These are phyloP conservation scores for Pseudogymnoascus sp. DNA, from an alignment of 2,329 filamentous ascomycete species.

Conservation along the genomic window DNA sequence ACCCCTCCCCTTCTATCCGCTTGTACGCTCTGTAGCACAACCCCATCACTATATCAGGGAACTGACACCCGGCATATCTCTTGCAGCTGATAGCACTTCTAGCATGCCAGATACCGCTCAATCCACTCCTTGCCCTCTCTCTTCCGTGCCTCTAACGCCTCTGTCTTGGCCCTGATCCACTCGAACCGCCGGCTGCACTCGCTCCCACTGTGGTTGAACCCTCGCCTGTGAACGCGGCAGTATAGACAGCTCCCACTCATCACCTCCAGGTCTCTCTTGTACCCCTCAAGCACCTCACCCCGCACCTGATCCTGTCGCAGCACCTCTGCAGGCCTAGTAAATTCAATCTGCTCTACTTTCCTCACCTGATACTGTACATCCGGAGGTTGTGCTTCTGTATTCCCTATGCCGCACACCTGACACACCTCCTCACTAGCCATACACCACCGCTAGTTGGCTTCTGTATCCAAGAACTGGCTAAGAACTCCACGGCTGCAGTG, in stretches of 20 bases:
- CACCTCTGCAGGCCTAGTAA: constrained; percentile 9
- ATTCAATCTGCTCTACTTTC: background rate
- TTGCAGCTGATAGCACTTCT: constrained; percentile 8
- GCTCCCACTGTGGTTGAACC: background rate
- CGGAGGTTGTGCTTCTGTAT: background rate
- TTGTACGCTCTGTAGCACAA: background rate
- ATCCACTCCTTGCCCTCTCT: constrained; percentile 4
- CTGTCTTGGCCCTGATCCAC: background rate
- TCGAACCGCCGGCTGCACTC: background rate
- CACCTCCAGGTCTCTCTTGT: constrained; percentile 10
- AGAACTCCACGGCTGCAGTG: constrained; percentile 12
- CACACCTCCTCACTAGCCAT: constrained; percentile 9
- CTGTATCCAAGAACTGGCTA: constrained; percentile 15
- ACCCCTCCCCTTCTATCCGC: background rate
- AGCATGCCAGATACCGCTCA: background rate
- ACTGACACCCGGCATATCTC: background rate
- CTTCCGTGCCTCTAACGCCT: background rate
- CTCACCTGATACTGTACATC: background rate
- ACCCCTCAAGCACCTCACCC: constrained; percentile 6
- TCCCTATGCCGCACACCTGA: background rate
- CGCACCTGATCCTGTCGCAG: constrained; percentile 9
- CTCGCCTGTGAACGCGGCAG: background rate
- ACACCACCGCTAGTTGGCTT: constrained; percentile 13
- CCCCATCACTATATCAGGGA: background rate
- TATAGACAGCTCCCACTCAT: constrained; percentile 9